Percentiles rank a stretch among this genome's conserved stretches.
phyloP scores from a whole-genome alignment of 441 rosid species.

The Bruguiera hainesii region DNA sequence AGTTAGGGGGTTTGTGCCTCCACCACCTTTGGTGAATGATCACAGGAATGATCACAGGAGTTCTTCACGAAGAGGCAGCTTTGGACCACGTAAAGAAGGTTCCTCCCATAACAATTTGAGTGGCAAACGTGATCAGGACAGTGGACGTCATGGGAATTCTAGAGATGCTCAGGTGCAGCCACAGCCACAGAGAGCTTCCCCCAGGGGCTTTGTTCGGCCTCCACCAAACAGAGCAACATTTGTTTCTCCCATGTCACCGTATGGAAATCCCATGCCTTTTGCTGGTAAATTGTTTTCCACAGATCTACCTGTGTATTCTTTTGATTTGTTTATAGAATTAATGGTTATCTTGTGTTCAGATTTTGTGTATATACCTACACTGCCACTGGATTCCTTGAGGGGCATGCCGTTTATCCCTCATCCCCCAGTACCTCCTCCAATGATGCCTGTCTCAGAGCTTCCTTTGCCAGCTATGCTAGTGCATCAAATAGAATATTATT shows the following conservation, averaged over 20 bases:
- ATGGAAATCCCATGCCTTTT: conserved; percentile 46
- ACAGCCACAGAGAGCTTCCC: conserved; percentile 59
- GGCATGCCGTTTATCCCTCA: conserved; percentile 38
- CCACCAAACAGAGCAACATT: conserved; percentile 50
- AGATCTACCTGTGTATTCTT: neutral
- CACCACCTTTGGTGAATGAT: conserved; percentile 29
- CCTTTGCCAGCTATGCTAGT: conserved; percentile 49
- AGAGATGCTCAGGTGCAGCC: conserved; percentile 58
- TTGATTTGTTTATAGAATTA: conserved; percentile 20
- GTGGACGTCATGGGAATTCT: conserved; percentile 58
- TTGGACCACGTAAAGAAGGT: conserved; percentile 54
- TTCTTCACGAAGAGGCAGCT: conserved; percentile 46
- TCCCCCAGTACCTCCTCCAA: conserved; percentile 36
- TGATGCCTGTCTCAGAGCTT: conserved; percentile 44
- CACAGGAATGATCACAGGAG: conserved; percentile 34
- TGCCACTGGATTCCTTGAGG: conserved; percentile 38
- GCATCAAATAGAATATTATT: conserved; percentile 74
- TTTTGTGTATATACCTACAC: conserved; percentile 34
- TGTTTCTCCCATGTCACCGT: conserved; percentile 48
- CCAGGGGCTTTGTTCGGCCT: conserved; percentile 55
- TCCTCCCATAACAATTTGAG: conserved; percentile 36
- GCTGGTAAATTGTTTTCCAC: conserved; percentile 41
- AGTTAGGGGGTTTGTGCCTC: conserved; percentile 37
- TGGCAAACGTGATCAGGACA: conserved; percentile 57
- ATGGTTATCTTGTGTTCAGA: conserved; percentile 40